Evolutionary conservation across 495 filamentous ascomycete genomes (phyloP).

Genomic region (Penicillium flavigenum): DNA sequence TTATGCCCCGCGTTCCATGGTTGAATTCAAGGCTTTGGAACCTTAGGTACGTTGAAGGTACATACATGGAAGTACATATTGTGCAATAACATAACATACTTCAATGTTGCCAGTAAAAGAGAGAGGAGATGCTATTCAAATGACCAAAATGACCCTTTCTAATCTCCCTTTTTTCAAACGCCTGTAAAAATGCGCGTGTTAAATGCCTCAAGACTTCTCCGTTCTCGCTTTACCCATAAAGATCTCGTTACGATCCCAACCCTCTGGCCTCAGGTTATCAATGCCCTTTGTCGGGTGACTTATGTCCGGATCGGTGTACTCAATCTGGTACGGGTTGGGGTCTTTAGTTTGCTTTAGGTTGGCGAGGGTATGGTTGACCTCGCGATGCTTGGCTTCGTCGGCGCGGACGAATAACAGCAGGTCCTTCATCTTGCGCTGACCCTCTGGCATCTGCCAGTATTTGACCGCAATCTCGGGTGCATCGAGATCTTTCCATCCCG

Average conservation of each 20-base stretch:
- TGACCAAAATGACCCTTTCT: neutral
- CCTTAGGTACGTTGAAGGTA: too few species aligned
- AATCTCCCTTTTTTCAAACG: neutral
- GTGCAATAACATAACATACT: neutral
- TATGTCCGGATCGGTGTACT: conserved; percentile 62
- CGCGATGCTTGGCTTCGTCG: conserved; percentile 94
- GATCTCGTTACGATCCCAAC: conserved; percentile 84
- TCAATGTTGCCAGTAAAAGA: neutral
- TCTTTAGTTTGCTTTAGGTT: conserved; percentile 80
- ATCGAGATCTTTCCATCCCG: conserved; percentile 73
- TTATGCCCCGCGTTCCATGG: conserved; percentile 15
- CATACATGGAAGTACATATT: too few species aligned
- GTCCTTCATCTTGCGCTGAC: conserved; percentile 76
- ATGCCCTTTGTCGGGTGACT: conserved; percentile 72
- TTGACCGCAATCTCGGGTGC: conserved; percentile 84
- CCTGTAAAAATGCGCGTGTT: neutral
- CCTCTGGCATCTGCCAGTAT: conserved; percentile 94
- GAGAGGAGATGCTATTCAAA: conserved; percentile 7
- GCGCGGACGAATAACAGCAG: conserved; percentile 85
- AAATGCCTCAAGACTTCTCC: neutral
- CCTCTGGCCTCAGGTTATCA: conserved; percentile 61
- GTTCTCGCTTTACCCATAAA: conserved; percentile 11
- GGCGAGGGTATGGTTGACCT: conserved; percentile 92
- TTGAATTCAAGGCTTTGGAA: neutral
- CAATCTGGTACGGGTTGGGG: conserved; percentile 84